These are phyloP conservation scores for Globisporangium irregulare DNA, from an alignment of 352 stramenopile genomes.

Conservation along the genomic window DNA sequence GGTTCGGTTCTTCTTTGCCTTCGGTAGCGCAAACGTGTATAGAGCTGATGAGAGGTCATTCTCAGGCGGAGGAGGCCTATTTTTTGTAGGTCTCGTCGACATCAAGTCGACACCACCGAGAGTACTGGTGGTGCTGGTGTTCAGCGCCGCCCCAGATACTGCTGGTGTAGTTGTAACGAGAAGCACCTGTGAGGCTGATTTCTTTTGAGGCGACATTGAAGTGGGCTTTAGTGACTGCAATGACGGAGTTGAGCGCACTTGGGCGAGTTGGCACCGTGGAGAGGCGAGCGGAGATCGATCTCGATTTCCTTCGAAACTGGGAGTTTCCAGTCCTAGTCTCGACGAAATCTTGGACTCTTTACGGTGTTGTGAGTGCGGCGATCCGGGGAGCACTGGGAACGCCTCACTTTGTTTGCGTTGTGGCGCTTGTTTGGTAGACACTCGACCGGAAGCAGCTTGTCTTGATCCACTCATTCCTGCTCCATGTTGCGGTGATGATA, in stretches of 20 bases:
- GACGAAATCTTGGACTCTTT: background rate
- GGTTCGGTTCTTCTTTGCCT: conserved; percentile 19
- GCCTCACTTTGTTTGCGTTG: background rate
- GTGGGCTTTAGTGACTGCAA: conserved; percentile 1
- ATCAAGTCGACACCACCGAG: conserved; percentile 31
- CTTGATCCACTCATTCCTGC: background rate
- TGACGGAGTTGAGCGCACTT: conserved; percentile 9
- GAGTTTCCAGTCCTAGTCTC: background rate
- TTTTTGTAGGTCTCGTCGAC: conserved; percentile 30
- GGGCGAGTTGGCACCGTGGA: background rate
- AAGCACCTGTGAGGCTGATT: background rate
- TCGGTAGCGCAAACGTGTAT: conserved; percentile 54
- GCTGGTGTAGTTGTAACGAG: background rate
- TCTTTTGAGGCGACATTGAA: background rate
- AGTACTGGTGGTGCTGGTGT: background rate
- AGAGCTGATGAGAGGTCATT: conserved; percentile 15
- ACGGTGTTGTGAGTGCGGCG: background rate
- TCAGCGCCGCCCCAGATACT: background rate
- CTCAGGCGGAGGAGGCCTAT: conserved; percentile 12
- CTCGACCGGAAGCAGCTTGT: background rate
- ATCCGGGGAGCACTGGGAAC: conserved; percentile 6
- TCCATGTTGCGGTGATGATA: background rate
- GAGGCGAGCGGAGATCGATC: background rate
- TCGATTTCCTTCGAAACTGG: background rate
- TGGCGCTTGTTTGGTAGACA: background rate